Percentiles rank a stretch among this genome's conserved stretches.
Evolutionary conservation across 2,329 filamentous ascomycete species (phyloP).

Genomic region (Fusarium subtropicale): DNA sequence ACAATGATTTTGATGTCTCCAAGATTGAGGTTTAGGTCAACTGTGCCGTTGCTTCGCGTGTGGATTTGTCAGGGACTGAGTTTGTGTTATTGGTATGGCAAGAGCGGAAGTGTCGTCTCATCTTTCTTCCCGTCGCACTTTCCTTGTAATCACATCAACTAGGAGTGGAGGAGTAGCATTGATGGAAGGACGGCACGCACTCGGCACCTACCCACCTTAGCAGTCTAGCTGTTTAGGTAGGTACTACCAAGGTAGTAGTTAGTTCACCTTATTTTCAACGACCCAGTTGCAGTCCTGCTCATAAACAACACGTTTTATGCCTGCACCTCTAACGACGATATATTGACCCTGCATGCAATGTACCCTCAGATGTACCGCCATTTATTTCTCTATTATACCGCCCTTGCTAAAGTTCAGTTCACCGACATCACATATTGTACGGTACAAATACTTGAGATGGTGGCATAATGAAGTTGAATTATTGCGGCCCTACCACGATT

Average conservation of each 20-base stretch:
- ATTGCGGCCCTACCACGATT: slow-evolving; percentile 16
- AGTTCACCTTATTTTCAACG: background rate
- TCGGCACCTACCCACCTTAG: background rate
- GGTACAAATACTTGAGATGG: slow-evolving; percentile 6
- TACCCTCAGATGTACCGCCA: background rate
- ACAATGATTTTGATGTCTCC: background rate
- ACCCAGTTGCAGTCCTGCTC: background rate
- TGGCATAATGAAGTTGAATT: slow-evolving; percentile 23
- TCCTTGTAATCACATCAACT: slow-evolving; percentile 9
- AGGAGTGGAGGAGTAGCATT: background rate
- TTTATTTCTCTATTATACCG: background rate
- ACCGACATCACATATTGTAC: background rate
- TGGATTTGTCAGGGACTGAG: slow-evolving; percentile 14
- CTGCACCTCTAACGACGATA: slow-evolving; percentile 1
- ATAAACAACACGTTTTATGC: slow-evolving; percentile 11
- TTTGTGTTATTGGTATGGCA: slow-evolving; percentile 7
- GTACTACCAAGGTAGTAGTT: background rate
- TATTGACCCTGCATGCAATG: background rate
- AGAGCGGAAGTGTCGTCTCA: slow-evolving; percentile 20
- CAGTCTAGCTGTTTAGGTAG: background rate
- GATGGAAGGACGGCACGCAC: slow-evolving; percentile 15
- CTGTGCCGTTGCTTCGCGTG: slow-evolving; percentile 14
- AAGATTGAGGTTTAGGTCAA: slow-evolving; percentile 19
- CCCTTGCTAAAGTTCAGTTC: slow-evolving; percentile 1
- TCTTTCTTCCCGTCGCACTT: slow-evolving; percentile 15